Percentiles rank a stretch among this genome's conserved stretches.
These are phyloP conservation scores for Huntiella abstrusa DNA, from an alignment of 2,329 filamentous ascomycete genomes.

Conservation along the genomic window DNA sequence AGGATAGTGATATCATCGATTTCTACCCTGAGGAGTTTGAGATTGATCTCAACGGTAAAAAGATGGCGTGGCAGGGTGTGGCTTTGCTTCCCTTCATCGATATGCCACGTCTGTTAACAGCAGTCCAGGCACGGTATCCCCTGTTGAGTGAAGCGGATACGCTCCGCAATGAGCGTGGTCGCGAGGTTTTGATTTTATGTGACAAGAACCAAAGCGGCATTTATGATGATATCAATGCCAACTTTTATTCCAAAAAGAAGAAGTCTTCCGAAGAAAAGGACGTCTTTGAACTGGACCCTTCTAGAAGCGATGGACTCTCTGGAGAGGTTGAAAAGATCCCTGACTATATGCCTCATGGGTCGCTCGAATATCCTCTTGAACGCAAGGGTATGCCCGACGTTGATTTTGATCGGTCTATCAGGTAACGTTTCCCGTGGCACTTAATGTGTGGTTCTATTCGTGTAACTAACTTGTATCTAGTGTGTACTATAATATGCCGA, in stretches of 20 bases:
- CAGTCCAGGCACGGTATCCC: slow-evolving; percentile 69
- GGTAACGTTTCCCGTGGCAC: slow-evolving; percentile 25
- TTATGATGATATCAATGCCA: slow-evolving; percentile 65
- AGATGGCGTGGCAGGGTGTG: slow-evolving; percentile 95
- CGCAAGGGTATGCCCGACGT: slow-evolving; percentile 53
- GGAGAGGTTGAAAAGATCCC: slow-evolving; percentile 69
- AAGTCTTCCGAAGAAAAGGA: slow-evolving; percentile 24
- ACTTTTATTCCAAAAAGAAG: slow-evolving; percentile 86
- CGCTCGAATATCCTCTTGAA: slow-evolving; percentile 59
- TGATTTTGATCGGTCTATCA: slow-evolving; percentile 73
- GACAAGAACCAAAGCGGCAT: slow-evolving; percentile 52
- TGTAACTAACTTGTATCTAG: slow-evolving; percentile 27
- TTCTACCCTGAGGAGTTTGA: slow-evolving; percentile 94
- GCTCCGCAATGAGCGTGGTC: slow-evolving; percentile 60
- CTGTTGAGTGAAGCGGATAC: slow-evolving; percentile 58
- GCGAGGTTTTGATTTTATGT: slow-evolving; percentile 67
- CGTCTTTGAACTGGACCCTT: slow-evolving; percentile 55
- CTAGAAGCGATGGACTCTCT: slow-evolving; percentile 56
- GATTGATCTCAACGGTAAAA: slow-evolving; percentile 91
- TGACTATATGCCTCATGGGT: slow-evolving; percentile 66
- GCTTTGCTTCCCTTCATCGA: slow-evolving; percentile 91
- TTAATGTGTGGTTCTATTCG: background rate
- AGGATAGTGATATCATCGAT: slow-evolving; percentile 82
- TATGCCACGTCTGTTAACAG: slow-evolving; percentile 63
- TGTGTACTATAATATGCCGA: slow-evolving; percentile 71